phyloP scores from a whole-genome alignment of 2,329 filamentous ascomycete species.

The Septoria petroselini region DNA sequence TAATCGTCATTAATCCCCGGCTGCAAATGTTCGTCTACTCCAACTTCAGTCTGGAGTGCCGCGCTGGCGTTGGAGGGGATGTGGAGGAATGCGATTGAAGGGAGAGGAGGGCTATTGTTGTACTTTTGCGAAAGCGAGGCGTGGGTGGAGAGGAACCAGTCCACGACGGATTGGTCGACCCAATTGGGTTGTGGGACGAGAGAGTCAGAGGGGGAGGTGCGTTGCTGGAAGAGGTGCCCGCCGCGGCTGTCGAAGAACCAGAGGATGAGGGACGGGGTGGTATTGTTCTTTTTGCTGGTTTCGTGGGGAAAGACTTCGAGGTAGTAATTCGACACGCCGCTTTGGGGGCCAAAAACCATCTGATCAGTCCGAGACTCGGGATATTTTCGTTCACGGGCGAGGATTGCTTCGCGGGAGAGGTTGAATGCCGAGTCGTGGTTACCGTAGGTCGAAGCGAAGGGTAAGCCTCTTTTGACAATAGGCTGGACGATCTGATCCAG shows the following conservation, averaged over 20 bases:
- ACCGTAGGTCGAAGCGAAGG: constrained; percentile 68
- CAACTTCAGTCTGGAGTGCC: constrained; percentile 40
- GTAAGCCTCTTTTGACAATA: constrained; percentile 53
- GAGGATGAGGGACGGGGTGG: constrained; percentile 50
- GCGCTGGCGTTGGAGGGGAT: constrained; percentile 49
- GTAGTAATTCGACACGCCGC: constrained; percentile 55
- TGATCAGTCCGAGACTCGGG: constrained; percentile 44
- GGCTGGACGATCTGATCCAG: constrained; percentile 60
- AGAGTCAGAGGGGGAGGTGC: constrained; percentile 34
- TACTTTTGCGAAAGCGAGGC: constrained; percentile 19
- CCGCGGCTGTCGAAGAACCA: constrained; percentile 69
- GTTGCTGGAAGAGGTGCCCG: constrained; percentile 55
- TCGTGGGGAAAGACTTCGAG: constrained; percentile 48
- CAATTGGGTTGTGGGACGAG: constrained; percentile 42
- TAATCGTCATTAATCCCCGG: constrained; percentile 50
- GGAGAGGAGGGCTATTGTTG: constrained; percentile 42
- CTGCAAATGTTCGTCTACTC: constrained; percentile 45
- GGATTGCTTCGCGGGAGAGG: constrained; percentile 49
- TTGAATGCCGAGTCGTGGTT: constrained; percentile 66
- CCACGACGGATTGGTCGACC: constrained; percentile 45
- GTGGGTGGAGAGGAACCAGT: constrained; percentile 46
- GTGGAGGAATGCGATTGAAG: constrained; percentile 57
- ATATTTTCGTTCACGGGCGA: constrained; percentile 42
- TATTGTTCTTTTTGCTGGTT: too few species aligned
- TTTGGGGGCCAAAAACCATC: constrained; percentile 41